Conservation (phyloP, 1,284 basidiomycete species). For the Polyporus tsugae region DNA sequence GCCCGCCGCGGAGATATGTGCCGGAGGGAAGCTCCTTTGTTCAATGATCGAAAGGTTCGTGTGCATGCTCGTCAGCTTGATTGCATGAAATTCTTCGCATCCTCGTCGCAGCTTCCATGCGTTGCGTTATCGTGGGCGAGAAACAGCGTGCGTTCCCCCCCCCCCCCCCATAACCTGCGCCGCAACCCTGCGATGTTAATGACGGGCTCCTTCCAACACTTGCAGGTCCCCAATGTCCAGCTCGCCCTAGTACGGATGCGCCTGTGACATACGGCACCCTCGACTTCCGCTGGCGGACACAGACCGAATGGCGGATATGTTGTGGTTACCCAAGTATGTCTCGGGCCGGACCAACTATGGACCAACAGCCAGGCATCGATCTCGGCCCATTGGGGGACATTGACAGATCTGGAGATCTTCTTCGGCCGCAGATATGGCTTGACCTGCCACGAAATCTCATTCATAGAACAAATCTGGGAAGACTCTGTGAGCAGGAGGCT, state of each 20-base stretch:
- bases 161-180: constrained; percentile 5
- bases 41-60: constrained; percentile 15
- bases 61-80: constrained; percentile 15
- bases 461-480: constrained; percentile 4
- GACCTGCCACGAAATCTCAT: constrained; percentile 16
- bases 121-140: neutral
- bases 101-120: constrained; percentile 12
- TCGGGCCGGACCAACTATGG: constrained; percentile 22
- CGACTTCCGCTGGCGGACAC: neutral
- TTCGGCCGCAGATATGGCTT: constrained; percentile 25
- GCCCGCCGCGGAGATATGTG: constrained; percentile 22
- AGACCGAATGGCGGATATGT: neutral
- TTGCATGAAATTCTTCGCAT: constrained; percentile 11
- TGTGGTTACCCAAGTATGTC: constrained; percentile 21
- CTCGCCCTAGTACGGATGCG: neutral
- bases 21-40: constrained; percentile 17
- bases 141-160: neutral
- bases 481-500: neutral
- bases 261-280: neutral
- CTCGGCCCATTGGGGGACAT: constrained; percentile 21
- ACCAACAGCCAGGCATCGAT: constrained; percentile 33
- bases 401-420: constrained; percentile 28
- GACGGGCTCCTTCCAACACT: neutral
- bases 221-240: neutral
- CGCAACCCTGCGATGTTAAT: neutral